phyloP scores from a whole-genome alignment of 2,329 filamentous ascomycete species.

The Aspergillus transmontanensis region DNA sequence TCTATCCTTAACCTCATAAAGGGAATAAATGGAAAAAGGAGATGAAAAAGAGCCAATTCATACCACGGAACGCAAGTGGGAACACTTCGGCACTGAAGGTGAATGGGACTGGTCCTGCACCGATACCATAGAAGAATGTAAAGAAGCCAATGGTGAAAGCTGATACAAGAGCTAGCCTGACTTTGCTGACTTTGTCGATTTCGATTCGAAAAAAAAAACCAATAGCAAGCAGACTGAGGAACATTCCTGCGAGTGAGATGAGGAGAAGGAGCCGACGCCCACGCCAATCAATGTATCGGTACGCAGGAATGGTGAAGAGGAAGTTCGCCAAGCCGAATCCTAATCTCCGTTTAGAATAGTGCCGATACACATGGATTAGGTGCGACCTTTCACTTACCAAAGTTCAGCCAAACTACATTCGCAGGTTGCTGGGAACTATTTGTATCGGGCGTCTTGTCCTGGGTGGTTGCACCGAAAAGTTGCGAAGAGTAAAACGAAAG shows the following conservation, averaged over 20 bases:
- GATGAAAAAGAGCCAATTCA: not conserved
- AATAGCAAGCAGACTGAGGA: slow-evolving; percentile 27
- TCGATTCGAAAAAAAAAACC: slow-evolving; percentile 26
- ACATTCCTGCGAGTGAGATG: slow-evolving; percentile 31
- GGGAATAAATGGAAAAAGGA: not conserved
- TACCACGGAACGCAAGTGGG: slow-evolving; percentile 25
- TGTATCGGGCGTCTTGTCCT: not conserved
- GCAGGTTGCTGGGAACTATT: slow-evolving; percentile 6
- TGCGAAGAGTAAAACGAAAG: slow-evolving; percentile 33
- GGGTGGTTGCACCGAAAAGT: slow-evolving; percentile 17
- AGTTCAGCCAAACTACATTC: slow-evolving; percentile 23
- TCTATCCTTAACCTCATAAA: not conserved
- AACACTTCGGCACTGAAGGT: slow-evolving; percentile 28
- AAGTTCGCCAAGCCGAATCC: slow-evolving; percentile 35
- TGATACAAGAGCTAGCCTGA: slow-evolving; percentile 24
- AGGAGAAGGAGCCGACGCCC: slow-evolving; percentile 31
- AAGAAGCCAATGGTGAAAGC: slow-evolving; percentile 34
- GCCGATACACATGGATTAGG: not conserved
- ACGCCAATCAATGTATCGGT: slow-evolving; percentile 29
- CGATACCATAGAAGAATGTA: slow-evolving; percentile 49
- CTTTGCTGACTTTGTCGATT: slow-evolving; percentile 11
- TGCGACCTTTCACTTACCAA: slow-evolving; percentile 16
- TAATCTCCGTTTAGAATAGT: not conserved
- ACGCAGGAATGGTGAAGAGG: slow-evolving; percentile 31
- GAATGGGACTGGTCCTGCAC: slow-evolving; percentile 37